A percentile compares a stretch with the other conserved stretches of the same genome.
Conservation (phyloP, 768 basidiomycete genomes). For the Psilocybe azurescens region DNA sequence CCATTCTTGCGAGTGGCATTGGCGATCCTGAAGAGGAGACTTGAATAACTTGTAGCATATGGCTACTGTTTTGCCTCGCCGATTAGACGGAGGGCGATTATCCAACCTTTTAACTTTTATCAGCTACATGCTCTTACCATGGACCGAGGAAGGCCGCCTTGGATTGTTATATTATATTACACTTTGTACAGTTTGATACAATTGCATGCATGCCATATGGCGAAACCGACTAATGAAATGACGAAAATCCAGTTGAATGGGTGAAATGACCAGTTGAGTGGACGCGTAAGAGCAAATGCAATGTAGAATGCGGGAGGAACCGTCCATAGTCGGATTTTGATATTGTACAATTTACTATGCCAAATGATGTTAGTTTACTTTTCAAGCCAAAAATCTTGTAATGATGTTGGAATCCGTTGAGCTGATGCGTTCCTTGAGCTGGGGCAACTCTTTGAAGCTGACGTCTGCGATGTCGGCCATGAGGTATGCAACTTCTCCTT, state of each 20-base stretch:
- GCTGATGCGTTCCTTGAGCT: constrained; percentile 78
- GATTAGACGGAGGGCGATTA: background rate
- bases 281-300: constrained; percentile 23
- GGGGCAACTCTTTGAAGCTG: constrained; percentile 77
- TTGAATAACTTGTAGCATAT: constrained; percentile 31
- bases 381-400: constrained; percentile 78
- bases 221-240: constrained; percentile 15
- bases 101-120: background rate
- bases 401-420: constrained; percentile 87
- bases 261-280: constrained; percentile 40
- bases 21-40: constrained; percentile 92
- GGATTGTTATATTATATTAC: constrained; percentile 24
- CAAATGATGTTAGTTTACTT: constrained; percentile 8
- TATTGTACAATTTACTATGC: constrained; percentile 2
- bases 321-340: constrained; percentile 39
- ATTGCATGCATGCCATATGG: constrained; percentile 25
- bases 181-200: constrained; percentile 28
- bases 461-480: constrained; percentile 97
- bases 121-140: constrained; percentile 8
- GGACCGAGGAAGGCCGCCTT: constrained; percentile 17
- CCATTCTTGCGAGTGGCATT: constrained; percentile 90
- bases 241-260: constrained; percentile 58
- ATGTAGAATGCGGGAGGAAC: constrained; percentile 31
- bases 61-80: background rate
- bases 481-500: constrained; percentile 91